These are phyloP conservation scores for Mercurialis annua DNA, from an alignment of 345 rosid genomes.

Conservation along the genomic window DNA sequence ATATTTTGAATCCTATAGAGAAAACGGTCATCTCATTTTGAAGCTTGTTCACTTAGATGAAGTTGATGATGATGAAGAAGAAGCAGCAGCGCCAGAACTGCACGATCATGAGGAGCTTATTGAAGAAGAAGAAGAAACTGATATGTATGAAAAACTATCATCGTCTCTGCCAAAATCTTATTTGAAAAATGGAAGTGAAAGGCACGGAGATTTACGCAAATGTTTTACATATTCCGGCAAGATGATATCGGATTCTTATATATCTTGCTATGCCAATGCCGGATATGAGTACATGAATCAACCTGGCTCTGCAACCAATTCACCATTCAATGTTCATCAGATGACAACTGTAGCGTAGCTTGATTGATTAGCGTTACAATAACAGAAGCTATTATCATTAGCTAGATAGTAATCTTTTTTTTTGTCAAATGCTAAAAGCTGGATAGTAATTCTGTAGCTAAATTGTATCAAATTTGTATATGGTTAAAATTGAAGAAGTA, in stretches of 20 bases:
- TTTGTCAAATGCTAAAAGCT: too few relatives aligned
- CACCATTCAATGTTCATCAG: neutral
- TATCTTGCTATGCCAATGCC: slow-evolving; percentile 12
- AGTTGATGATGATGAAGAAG: neutral
- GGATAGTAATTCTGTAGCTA: too few relatives aligned
- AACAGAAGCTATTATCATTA: too few relatives aligned
- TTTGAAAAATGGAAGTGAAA: slow-evolving; percentile 5
- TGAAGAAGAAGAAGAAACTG: slow-evolving; percentile 8
- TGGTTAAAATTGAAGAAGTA: too few relatives aligned
- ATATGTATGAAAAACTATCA: neutral
- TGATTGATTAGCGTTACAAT: too few relatives aligned
- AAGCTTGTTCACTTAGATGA: slow-evolving; percentile 41
- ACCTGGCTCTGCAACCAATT: neutral
- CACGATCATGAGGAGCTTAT: slow-evolving; percentile 10
- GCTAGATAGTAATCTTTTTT: too few relatives aligned
- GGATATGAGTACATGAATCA: neutral
- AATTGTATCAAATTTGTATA: too few relatives aligned
- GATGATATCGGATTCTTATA: neutral
- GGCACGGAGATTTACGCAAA: slow-evolving; percentile 17
- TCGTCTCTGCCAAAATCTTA: slow-evolving; percentile 1
- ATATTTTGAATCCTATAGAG: slow-evolving; percentile 41
- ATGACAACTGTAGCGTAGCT: slow-evolving; percentile 11
- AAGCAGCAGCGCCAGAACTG: slow-evolving; percentile 7
- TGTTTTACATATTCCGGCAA: slow-evolving; percentile 25
- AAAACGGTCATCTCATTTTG: slow-evolving; percentile 40